phyloP scores from a whole-genome alignment of 257 asterid genomes.

The Anisodus tanguticus region DNA sequence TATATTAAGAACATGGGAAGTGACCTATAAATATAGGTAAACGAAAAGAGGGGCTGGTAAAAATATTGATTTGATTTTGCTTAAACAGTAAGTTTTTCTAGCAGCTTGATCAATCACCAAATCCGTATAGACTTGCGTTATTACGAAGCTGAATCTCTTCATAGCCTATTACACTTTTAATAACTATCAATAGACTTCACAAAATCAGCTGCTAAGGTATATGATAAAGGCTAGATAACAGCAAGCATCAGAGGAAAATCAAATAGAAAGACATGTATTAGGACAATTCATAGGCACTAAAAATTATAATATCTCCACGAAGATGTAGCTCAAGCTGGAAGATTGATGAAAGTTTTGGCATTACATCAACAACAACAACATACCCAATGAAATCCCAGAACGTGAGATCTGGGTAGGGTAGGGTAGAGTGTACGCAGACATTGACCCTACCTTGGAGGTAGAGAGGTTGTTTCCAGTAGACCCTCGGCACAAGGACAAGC shows the following conservation, averaged over 20 bases:
- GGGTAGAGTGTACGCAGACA: too few relatives aligned
- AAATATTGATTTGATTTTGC: background rate
- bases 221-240: background rate
- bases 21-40: background rate
- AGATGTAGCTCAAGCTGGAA: constrained; percentile 21
- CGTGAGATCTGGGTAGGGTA: too few relatives aligned
- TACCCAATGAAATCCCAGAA: too few relatives aligned
- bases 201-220: constrained; percentile 13
- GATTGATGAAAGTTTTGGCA: constrained; percentile 7
- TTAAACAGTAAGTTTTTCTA: background rate
- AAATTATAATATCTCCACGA: background rate
- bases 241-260: background rate
- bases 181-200: background rate
- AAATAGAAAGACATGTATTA: background rate
- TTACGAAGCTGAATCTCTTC: background rate
- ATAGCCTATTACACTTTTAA: background rate
- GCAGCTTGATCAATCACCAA: background rate
- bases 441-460: too few relatives aligned
- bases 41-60: background rate
- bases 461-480: too few relatives aligned
- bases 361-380: background rate
- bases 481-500: too few relatives aligned
- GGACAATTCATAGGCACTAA: background rate
- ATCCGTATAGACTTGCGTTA: background rate
- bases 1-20: background rate